These are phyloP conservation scores for Gilbertella persicaria DNA, from an alignment of 371 early-diverging fungal genomes.

Conservation along the genomic window DNA sequence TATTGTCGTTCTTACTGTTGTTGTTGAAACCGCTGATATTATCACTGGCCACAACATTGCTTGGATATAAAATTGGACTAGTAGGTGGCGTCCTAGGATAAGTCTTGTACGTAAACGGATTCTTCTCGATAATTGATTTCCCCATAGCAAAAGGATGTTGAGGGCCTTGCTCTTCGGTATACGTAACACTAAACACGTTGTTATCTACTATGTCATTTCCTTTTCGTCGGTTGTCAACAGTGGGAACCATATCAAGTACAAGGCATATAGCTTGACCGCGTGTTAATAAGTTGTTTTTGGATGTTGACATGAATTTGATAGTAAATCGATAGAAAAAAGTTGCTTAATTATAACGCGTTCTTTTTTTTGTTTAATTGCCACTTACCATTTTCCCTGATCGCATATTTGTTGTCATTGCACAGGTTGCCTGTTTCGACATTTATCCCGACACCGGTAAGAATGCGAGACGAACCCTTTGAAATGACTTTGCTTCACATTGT, in stretches of 20 bases:
- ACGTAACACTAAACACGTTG: too few relatives aligned
- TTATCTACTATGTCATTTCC: slow-evolving; percentile 8
- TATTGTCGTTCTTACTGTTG: slow-evolving; percentile 15
- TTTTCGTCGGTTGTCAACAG: slow-evolving; percentile 12
- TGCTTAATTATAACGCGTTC: too few relatives aligned
- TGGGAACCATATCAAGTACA: slow-evolving; percentile 13
- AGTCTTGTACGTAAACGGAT: slow-evolving; percentile 16
- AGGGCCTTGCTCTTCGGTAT: slow-evolving; percentile 16
- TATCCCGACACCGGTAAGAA: too few relatives aligned
- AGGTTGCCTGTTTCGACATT: too few relatives aligned
- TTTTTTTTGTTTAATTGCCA: too few relatives aligned
- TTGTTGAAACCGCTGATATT: slow-evolving; percentile 11
- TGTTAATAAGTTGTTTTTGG: slow-evolving; percentile 15
- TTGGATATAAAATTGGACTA: slow-evolving; percentile 14
- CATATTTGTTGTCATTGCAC: too few relatives aligned
- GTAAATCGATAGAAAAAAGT: slow-evolving; percentile 13
- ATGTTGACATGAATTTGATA: slow-evolving; percentile 17
- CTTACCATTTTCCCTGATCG: too few relatives aligned
- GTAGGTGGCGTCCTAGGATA: slow-evolving; percentile 13
- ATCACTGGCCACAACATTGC: slow-evolving; percentile 16
- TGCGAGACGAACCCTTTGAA: too few relatives aligned
- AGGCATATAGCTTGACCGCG: slow-evolving; percentile 15
- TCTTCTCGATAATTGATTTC: slow-evolving; percentile 14
- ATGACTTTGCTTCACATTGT: too few relatives aligned
- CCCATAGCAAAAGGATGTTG: slow-evolving; percentile 16